These are phyloP conservation scores for Ophiostoma himal-ulmi DNA, from an alignment of 2,329 filamentous ascomycete species.

Conservation along the genomic window DNA sequence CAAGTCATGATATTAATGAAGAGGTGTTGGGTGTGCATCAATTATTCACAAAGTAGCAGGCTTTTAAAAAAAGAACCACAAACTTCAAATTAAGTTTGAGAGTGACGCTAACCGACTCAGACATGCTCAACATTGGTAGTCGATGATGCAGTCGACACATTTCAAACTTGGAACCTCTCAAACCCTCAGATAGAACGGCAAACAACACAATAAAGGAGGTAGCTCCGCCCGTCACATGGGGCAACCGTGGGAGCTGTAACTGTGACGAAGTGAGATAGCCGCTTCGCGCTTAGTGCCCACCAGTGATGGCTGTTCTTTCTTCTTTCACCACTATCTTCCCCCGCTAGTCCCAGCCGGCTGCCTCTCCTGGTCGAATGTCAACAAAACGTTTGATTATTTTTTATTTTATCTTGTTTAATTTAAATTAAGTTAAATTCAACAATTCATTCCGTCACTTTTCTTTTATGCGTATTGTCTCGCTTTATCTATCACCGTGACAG, in stretches of 20 bases:
- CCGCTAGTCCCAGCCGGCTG: conserved; percentile 23
- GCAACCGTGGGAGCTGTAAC: conserved; percentile 22
- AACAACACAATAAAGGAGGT: neutral
- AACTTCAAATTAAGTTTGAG: neutral
- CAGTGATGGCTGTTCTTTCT: conserved; percentile 3
- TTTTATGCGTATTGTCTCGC: too few relatives aligned
- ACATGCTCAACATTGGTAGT: neutral
- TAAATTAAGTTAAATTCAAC: neutral
- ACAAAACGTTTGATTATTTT: conserved; percentile 19
- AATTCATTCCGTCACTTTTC: neutral
- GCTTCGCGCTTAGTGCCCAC: conserved; percentile 19
- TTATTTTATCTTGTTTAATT: neutral
- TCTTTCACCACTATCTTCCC: conserved; percentile 6
- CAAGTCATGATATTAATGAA: neutral
- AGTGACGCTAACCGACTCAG: neutral
- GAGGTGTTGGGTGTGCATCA: neutral
- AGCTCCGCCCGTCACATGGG: conserved; percentile 24
- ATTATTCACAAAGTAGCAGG: neutral
- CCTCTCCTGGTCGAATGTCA: conserved; percentile 24
- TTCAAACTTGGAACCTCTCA: neutral
- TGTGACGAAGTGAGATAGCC: conserved; percentile 21
- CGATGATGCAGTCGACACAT: neutral
- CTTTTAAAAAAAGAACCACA: neutral
- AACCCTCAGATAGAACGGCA: neutral
- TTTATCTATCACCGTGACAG: too few relatives aligned